Evolutionary conservation across 495 filamentous ascomycete species (phyloP), one percentile per base, ranked within the genome.

Genomic region (Trichoderma asperelloides): DNA sequence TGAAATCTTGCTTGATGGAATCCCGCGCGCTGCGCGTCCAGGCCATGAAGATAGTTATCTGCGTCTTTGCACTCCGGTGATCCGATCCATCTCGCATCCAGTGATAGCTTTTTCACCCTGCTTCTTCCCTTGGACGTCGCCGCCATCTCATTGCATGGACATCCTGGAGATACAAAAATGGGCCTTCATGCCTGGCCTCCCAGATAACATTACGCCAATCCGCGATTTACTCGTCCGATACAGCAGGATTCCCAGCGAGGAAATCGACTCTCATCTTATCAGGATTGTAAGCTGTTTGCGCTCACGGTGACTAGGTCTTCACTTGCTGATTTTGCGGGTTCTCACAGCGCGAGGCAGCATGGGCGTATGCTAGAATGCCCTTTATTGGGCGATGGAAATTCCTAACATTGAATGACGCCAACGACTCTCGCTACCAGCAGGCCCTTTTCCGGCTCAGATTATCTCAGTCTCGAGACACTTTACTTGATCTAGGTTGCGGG

Each of bases 351-450:
- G 78, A 83, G 51, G 73, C 78, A 27, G 76, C 82, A 28, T 85
- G 81, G 75, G 70, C 69, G 2, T 69, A 80, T 12, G 78, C 73
- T 65, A 79, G 79, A 2, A 84, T 84, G 67, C 80, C 83, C 23
- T 86, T 81, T 73, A 78, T 86, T 68, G 84, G 85, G 5, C 76
- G 76, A 30, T 84, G 81, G 72, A 74, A 77, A 5, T 87, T 86
- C 70, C 73, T 85, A 2, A 78, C 80, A 15, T 71, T 86, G 47
- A 75, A 72, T 13, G 74, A 82, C 62, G 65, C 70, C 23, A 43
- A 68, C 7, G 74, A 76, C 47, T 66, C 68, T 1, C 69, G 68
- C 65, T 70, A 84, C 68, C 73, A 74, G 3, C 69, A 77, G 60
- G 73, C 80, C 21, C 72, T 85, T 1, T 68, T 74, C 6, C 76